Percentiles rank a stretch among this genome's conserved stretches.
These are phyloP conservation scores for Nitzschia inconspicua DNA, from an alignment of 108 stramenopile genomes.

Conservation along the genomic window DNA sequence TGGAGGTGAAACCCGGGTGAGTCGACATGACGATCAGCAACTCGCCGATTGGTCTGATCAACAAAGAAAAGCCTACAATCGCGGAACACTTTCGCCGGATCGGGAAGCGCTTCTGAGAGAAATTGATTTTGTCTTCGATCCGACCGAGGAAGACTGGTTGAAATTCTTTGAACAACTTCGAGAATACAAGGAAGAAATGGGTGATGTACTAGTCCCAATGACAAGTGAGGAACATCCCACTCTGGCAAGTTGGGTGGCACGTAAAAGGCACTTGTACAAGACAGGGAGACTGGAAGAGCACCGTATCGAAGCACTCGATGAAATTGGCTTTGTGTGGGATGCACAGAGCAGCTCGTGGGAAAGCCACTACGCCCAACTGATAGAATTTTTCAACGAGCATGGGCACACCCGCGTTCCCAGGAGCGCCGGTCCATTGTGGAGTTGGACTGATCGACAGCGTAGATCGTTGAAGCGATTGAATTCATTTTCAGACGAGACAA, in stretches of 20 bases:
- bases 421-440: conserved; percentile 13
- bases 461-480: conserved; percentile 8
- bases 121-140: conserved; percentile 31
- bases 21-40: conserved; percentile 12
- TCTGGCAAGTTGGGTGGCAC: conserved; percentile 56
- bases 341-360: conserved; percentile 19
- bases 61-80: conserved; percentile 30
- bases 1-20: conserved; percentile 3
- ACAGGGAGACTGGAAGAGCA: neutral
- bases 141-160: conserved; percentile 17
- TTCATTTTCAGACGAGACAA: neutral
- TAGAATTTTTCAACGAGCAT: conserved; percentile 21
- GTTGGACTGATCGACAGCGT: conserved; percentile 32
- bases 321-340: conserved; percentile 57
- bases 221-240: conserved; percentile 27
- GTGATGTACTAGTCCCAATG: conserved; percentile 50
- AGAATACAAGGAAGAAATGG: conserved; percentile 37
- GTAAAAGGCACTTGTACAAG: conserved; percentile 38
- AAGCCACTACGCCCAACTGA: conserved; percentile 2
- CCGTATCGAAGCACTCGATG: conserved; percentile 34
- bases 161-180: conserved; percentile 26
- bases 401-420: conserved; percentile 35
- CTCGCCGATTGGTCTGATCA: conserved; percentile 25
- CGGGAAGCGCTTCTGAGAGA: conserved; percentile 17
- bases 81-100: conserved; percentile 16